Evolutionary conservation across 495 filamentous ascomycete genomes (phyloP), one percentile per base, ranked within the genome.

Genomic region (Annulohypoxylon maeteangense): DNA sequence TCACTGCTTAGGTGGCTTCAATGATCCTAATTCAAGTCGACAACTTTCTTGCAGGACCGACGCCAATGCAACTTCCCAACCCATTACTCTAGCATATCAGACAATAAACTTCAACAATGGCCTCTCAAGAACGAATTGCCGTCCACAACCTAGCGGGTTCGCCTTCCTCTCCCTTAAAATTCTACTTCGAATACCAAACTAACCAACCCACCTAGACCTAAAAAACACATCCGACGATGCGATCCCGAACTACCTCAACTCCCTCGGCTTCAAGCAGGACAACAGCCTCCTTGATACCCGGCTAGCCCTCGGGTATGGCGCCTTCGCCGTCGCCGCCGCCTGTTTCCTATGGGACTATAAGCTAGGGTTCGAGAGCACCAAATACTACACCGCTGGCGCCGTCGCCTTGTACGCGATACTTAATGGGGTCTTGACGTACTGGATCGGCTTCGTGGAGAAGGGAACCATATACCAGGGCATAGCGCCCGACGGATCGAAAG

Each of bases 141-240:
- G 88, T 92, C 58, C 86, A 92, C 78, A 91, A 90, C 53, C 80
- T 92, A 48, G 81, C 90, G 50, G 90, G 90, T 27, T 63, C 65
- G 31, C 16, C 16, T 64, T 12, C 18, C 10, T n/a, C 44, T 25
- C 32, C 7, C 20, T 27, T 12, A 62, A 11, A 32, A 42, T 44
- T 29, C 27, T 10, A 25, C 32, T 0, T 7, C 64, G 12, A 8
- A 8, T 8, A 32, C 40, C 54, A 66, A 61, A 54, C 72, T 70
- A 68, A 75, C 69, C 51, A 10, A 48, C 31, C 62, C 45, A 40
- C 27, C 36, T 75, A 97, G 95, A 97, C 78, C 90, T 99, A 62
- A 98, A 98, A 81, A 97, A 96, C 78, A 96, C 94, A 18, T 92
- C 90, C 75, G 95, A 99, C 84, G 95, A 99, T 76, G 92, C 93